A percentile compares a stretch with the other conserved stretches of the same genome.
These are phyloP conservation scores for Talaromyces marneffei DNA, from an alignment of 2,329 filamentous ascomycete genomes.

Conservation along the genomic window DNA sequence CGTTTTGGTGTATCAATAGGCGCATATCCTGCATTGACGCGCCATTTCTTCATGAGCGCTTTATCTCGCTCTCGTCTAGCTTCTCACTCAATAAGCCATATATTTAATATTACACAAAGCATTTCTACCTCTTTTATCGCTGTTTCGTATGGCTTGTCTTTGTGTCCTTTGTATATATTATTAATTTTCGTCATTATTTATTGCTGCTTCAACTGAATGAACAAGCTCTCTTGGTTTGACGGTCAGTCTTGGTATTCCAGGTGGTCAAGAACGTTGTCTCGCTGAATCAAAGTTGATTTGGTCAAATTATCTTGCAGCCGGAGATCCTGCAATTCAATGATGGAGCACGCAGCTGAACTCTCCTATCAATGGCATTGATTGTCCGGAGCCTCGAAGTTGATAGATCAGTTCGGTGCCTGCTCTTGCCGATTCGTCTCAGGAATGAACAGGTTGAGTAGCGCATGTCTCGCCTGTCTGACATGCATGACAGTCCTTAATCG, in stretches of 20 bases:
- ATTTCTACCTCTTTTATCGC: not conserved
- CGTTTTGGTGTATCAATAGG: conserved; percentile 13
- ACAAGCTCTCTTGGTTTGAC: not conserved
- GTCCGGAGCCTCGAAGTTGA: not conserved
- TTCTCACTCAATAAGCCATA: conserved; percentile 4
- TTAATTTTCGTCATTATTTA: not conserved
- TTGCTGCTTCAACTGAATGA: not conserved
- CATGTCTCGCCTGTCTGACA: not conserved
- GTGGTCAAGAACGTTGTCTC: not conserved
- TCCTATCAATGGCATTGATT: not conserved
- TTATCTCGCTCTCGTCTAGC: not conserved
- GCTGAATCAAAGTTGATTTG: not conserved
- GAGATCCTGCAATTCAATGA: not conserved
- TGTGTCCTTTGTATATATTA: not conserved
- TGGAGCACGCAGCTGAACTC: not conserved
- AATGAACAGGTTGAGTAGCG: not conserved
- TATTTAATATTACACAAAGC: conserved; percentile 1
- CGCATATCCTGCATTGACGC: conserved; percentile 2
- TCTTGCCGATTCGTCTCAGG: not conserved
- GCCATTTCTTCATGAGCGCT: conserved; percentile 1
- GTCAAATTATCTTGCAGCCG: too few relatives aligned
- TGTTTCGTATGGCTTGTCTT: not conserved
- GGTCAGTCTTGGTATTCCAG: not conserved
- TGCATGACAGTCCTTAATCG: not conserved
- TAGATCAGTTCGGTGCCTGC: not conserved